A percentile compares a stretch with the other conserved stretches of the same genome.
phyloP scores from a whole-genome alignment of 352 stramenopile species.

The Phytophthora melonis region DNA sequence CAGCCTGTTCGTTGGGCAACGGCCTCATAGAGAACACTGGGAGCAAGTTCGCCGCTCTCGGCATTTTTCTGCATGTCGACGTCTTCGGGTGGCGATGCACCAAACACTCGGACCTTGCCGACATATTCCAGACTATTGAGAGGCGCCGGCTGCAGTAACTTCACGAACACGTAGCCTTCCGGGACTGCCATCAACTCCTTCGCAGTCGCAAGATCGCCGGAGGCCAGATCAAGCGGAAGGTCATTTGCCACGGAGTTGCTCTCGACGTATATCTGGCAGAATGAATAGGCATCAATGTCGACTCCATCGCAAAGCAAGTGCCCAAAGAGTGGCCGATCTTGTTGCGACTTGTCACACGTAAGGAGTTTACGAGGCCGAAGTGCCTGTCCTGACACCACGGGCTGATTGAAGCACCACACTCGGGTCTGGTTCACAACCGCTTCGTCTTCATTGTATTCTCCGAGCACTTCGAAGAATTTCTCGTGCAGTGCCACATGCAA shows the following conservation, averaged over 20 bases:
- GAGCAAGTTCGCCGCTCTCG: slow-evolving; percentile 30
- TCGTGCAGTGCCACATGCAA: slow-evolving; percentile 53
- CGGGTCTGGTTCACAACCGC: slow-evolving; percentile 29
- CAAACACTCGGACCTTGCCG: slow-evolving; percentile 62
- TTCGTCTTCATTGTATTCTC: slow-evolving; percentile 39
- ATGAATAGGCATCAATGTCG: slow-evolving; percentile 88
- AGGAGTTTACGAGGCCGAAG: slow-evolving; percentile 78
- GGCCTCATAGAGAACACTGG: slow-evolving; percentile 56
- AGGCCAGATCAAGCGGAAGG: slow-evolving; percentile 39
- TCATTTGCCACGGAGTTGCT: slow-evolving; percentile 42
- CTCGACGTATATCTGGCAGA: slow-evolving; percentile 82
- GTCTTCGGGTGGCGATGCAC: slow-evolving; percentile 11
- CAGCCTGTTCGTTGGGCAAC: slow-evolving; percentile 53
- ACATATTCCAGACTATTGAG: slow-evolving; percentile 35
- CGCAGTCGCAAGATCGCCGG: background rate
- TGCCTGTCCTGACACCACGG: slow-evolving; percentile 74
- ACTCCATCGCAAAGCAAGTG: slow-evolving; percentile 77
- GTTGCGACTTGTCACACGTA: slow-evolving; percentile 49
- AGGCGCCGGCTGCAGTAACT: slow-evolving; percentile 45
- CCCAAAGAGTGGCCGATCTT: slow-evolving; percentile 69
- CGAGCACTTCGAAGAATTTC: slow-evolving; percentile 37
- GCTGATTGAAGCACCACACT: slow-evolving; percentile 86
- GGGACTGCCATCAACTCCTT: slow-evolving; percentile 14
- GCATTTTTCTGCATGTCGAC: slow-evolving; percentile 6
- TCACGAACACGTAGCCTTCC: slow-evolving; percentile 54